Conservation (phyloP, 2,329 filamentous ascomycete species). For the Pleurostoma richardsiae region DNA sequence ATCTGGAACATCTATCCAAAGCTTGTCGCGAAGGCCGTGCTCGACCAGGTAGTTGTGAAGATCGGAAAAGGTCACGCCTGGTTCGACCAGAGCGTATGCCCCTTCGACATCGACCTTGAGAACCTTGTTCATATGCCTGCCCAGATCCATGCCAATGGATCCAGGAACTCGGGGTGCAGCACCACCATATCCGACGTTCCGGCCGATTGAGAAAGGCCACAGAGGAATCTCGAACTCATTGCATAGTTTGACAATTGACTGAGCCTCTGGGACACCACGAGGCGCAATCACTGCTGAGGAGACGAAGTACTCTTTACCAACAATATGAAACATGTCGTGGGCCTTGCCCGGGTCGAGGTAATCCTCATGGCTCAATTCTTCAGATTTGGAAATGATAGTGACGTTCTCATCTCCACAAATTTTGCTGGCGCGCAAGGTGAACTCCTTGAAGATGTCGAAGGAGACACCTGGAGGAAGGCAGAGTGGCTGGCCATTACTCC, state of each 20-base stretch:
- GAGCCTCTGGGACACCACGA: conserved; percentile 25
- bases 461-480: too few species aligned
- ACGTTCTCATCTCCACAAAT: too few species aligned
- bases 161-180: conserved; percentile 35
- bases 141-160: conserved; percentile 36
- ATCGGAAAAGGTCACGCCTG: conserved; percentile 32
- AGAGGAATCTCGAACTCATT: conserved; percentile 27
- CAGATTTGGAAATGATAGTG: too few species aligned
- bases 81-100: conserved; percentile 33
- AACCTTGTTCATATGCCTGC: conserved; percentile 32
- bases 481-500: too few species aligned
- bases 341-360: conserved; percentile 8
- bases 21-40: conserved; percentile 23
- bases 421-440: too few species aligned
- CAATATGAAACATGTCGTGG: conserved; percentile 31
- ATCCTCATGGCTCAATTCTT: too few species aligned
- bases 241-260: conserved; percentile 22
- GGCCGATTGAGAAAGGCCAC: conserved; percentile 29
- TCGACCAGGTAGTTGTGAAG: conserved; percentile 29
- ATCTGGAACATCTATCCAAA: conserved; percentile 39
- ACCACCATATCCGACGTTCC: conserved; percentile 37
- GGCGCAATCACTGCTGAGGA: conserved; percentile 28
- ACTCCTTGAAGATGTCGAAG: too few species aligned
- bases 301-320: conserved; percentile 36
- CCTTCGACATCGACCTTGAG: conserved; percentile 30